phyloP scores from a whole-genome alignment of 352 stramenopile genomes.

The Pythium volutum region DNA sequence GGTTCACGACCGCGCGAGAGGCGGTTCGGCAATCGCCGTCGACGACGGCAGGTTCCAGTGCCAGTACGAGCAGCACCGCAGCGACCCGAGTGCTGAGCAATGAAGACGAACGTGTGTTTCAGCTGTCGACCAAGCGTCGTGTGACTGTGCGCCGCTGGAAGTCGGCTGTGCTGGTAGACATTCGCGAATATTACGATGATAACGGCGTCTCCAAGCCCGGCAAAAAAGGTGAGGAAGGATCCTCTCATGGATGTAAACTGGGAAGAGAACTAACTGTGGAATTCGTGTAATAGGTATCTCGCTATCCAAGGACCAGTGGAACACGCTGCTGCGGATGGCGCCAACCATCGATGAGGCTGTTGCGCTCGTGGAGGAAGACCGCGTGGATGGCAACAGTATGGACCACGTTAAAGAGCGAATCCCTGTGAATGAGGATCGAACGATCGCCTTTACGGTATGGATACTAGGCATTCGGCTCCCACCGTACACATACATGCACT shows the following conservation, averaged over 20 bases:
- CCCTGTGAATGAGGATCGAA: conserved; percentile 34
- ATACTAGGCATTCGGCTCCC: not conserved
- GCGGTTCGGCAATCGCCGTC: not conserved
- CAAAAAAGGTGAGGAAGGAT: conserved; percentile 56
- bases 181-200: conserved; percentile 77
- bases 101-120: conserved; percentile 39
- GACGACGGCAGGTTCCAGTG: not conserved
- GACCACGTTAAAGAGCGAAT: conserved; percentile 32
- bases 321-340: conserved; percentile 38
- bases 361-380: conserved; percentile 42
- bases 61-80: not conserved
- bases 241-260: not conserved
- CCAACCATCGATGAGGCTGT: conserved; percentile 42
- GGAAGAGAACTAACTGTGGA: not conserved
- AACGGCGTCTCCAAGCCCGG: conserved; percentile 56
- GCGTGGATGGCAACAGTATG: conserved; percentile 32
- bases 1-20: conserved; percentile 1
- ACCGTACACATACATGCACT: too few relatives aligned
- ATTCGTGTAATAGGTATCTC: conserved; percentile 39
- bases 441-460: conserved; percentile 52
- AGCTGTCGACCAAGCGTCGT: conserved; percentile 53
- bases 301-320: conserved; percentile 51
- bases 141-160: conserved; percentile 65
- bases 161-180: conserved; percentile 48
- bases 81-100: not conserved